These are phyloP conservation scores for Plasmodium ovale DNA, from an alignment of 169 alveolate genomes.

Conservation along the genomic window DNA sequence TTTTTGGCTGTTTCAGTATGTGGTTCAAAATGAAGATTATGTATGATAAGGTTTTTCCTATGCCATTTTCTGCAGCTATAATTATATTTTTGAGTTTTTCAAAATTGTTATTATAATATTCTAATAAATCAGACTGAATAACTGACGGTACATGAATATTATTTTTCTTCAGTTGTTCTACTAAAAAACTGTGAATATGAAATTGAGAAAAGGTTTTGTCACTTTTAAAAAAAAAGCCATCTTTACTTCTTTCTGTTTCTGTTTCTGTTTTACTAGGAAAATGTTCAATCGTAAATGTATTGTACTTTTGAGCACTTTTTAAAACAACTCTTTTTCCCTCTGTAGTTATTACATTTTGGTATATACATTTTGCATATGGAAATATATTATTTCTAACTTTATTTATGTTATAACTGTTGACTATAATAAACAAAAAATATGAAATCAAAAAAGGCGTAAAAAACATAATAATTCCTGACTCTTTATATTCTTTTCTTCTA, in stretches of 20 bases:
- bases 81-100: constrained; percentile 34
- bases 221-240: constrained; percentile 31
- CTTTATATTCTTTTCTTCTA: constrained; percentile 33
- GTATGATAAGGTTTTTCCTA: constrained; percentile 68
- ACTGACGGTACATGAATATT: constrained; percentile 37
- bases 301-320: constrained; percentile 1
- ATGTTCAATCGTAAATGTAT: constrained; percentile 11
- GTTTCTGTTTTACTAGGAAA: constrained; percentile 40
- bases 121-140: constrained; percentile 51
- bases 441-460: constrained; percentile 15
- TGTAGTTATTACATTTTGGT: constrained; percentile 17
- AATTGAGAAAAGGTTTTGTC: constrained; percentile 45
- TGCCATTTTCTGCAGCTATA: constrained; percentile 73
- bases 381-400: not conserved
- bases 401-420: constrained; percentile 24
- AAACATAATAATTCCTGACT: constrained; percentile 62
- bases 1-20: constrained; percentile 17
- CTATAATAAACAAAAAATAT: not conserved
- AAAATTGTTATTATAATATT: constrained; percentile 39
- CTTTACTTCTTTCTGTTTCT: constrained; percentile 2
- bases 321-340: not conserved
- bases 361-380: not conserved
- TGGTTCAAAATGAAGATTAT: constrained; percentile 53
- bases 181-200: constrained; percentile 26
- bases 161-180: constrained; percentile 44